Base-by-base conservation (phyloP, 148 eudicot species). In the Arbutus unedo region DNA sequence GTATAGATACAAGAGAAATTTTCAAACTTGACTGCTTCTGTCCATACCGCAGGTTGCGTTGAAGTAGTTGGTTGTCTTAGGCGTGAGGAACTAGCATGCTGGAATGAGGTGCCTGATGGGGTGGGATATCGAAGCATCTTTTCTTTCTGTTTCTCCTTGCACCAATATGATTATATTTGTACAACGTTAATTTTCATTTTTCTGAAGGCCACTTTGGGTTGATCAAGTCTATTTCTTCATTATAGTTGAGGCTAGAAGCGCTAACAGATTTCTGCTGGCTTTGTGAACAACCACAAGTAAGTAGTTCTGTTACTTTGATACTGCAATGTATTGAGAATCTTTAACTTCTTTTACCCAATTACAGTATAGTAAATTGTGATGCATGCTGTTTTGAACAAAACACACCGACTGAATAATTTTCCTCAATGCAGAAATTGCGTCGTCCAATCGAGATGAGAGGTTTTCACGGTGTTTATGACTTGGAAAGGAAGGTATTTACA, bases 21-120 rank as follows among this genome's bases (percentile, higher is more conserved):
- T 51, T 41, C 18, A 38, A 43, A 41, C 60, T 50, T 49, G 57
- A 67, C 31, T 74, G 51, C 21, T 79, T 57, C 73, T 56, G 13
- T 84, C 81, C 55, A 31, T 79, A 50, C 51, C 60, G 21, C 88
- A 95, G 98, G 98, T 78, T 93, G 95, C 84, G 88, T 95, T 83
- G 98, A 95, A 77, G 91, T 95, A 71, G 94, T 89, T 83, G 98
- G 98, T 2, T 93, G 94, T 81, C 84, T 95, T 64, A 91, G 83
- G 76, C 75, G 93, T 74, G 93, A 93, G 77, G 98, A 95, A 88
- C 88, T 95, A 79, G 85, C 86, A 82, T 76, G 76, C 80, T 95
- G 94, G 98, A 88, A 89, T 70, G 92, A 90, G 83, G 89, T 95
- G 49, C 94, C 96, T 68, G 88, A 89, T 89, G 94, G 95, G 90